phyloP scores from a whole-genome alignment of 2,329 filamentous ascomycete species.

The Fusarium anguioides region DNA sequence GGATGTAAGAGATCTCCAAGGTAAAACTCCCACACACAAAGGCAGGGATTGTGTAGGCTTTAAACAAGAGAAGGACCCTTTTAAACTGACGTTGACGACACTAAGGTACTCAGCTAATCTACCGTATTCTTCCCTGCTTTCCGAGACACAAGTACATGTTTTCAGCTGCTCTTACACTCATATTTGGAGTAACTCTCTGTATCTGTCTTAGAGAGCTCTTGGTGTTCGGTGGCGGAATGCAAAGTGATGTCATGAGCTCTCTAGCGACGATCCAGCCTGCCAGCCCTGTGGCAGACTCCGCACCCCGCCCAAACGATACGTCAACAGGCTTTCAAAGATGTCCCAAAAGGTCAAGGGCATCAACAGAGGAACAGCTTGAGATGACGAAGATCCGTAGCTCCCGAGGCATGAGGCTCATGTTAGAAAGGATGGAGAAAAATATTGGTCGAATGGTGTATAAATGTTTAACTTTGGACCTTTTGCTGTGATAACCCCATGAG shows the following conservation, averaged over 20 bases:
- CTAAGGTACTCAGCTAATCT: background rate
- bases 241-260: conserved; percentile 51
- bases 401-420: conserved; percentile 11
- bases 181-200: conserved; percentile 23
- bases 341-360: background rate
- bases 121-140: conserved; percentile 38
- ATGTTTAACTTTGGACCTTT: background rate
- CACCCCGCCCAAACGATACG: conserved; percentile 34
- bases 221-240: conserved; percentile 45
- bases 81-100: conserved; percentile 43
- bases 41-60: conserved; percentile 42
- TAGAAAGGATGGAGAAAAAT: background rate
- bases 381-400: conserved; percentile 30
- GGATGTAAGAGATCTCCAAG: conserved; percentile 23
- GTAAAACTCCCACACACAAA: conserved; percentile 2
- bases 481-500: background rate
- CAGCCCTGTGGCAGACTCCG: conserved; percentile 34
- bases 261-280: conserved; percentile 29
- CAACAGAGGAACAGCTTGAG: background rate
- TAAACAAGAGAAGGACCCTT: conserved; percentile 33
- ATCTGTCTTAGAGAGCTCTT: conserved; percentile 9
- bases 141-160: conserved; percentile 15
- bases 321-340: conserved; percentile 14
- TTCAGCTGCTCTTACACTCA: conserved; percentile 25
- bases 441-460: conserved; percentile 5